These are phyloP conservation scores for Papilionanthe hybrid DNA, from an alignment of 116 monocot species.

Conservation along the genomic window DNA sequence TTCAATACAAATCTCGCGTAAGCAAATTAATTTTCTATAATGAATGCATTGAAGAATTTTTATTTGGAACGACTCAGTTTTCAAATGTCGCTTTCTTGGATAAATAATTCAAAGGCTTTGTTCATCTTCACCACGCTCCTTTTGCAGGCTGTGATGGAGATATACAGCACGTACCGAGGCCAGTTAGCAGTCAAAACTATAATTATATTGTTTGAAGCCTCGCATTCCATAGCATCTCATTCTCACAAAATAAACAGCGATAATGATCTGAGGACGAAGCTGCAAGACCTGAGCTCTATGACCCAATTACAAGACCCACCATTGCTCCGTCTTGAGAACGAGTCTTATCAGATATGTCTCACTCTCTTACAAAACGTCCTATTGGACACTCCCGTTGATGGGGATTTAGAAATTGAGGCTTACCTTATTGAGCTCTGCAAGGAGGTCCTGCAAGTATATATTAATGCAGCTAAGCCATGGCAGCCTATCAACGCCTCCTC, in stretches of 20 bases:
- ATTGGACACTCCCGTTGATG: slow-evolving; percentile 26
- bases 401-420: slow-evolving; percentile 21
- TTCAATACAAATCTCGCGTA: not conserved
- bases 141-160: slow-evolving; percentile 85
- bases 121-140: not conserved
- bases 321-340: slow-evolving; percentile 76
- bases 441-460: slow-evolving; percentile 66
- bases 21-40: not conserved
- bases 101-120: not conserved
- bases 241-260: slow-evolving; percentile 79
- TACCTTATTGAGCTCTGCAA: slow-evolving; percentile 62
- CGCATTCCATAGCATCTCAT: slow-evolving; percentile 68
- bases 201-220: slow-evolving; percentile 65
- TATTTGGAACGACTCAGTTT: not conserved
- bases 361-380: slow-evolving; percentile 61
- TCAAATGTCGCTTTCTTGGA: not conserved
- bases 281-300: slow-evolving; percentile 70
- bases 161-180: slow-evolving; percentile 60
- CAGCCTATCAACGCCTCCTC: slow-evolving; percentile 3
- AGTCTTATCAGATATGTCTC: slow-evolving; percentile 76
- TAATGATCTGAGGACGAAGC: slow-evolving; percentile 47
- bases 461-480: slow-evolving; percentile 39
- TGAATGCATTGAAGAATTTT: not conserved
- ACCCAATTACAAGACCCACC: slow-evolving; percentile 96
- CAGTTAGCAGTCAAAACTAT: slow-evolving; percentile 49